A percentile compares a stretch with the other conserved stretches of the same genome.
Conservation (phyloP, 345 rosid species). For the Angophora floribunda region DNA sequence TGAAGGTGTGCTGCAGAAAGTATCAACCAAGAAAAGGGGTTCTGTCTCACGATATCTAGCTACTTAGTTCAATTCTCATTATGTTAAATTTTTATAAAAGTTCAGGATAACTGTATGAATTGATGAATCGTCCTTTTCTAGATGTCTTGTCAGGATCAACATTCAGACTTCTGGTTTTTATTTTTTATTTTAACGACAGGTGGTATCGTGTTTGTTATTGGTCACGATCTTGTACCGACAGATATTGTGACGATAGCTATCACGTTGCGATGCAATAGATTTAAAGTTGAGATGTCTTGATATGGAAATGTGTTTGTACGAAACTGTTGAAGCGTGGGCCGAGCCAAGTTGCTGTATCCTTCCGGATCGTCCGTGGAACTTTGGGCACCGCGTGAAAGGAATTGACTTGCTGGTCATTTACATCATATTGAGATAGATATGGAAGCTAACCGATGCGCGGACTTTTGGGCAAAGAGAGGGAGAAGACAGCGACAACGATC, state of each 20-base stretch:
- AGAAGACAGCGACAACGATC: neutral
- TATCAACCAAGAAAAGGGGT: neutral
- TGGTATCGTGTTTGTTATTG: neutral
- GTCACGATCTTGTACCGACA: neutral
- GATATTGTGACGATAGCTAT: neutral
- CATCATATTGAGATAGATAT: neutral
- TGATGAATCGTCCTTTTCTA: neutral
- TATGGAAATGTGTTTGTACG: neutral
- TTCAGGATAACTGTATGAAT: neutral
- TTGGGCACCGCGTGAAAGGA: neutral
- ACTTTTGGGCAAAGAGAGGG: neutral
- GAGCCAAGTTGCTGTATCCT: neutral
- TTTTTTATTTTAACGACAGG: neutral
- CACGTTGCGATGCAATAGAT: fast-evolving
- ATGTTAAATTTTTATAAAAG: neutral
- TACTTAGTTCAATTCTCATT: neutral
- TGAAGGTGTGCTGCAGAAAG: neutral
- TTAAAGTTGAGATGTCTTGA: neutral
- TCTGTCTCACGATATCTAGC: neutral
- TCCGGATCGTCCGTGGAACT: neutral
- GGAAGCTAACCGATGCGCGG: neutral
- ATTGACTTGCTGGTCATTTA: neutral
- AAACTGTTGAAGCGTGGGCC: neutral
- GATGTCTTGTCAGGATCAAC: neutral
- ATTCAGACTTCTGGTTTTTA: neutral